Evolutionary conservation across 1,139 yeast species (phyloP).

Genomic region (Candida labiduridarum): DNA sequence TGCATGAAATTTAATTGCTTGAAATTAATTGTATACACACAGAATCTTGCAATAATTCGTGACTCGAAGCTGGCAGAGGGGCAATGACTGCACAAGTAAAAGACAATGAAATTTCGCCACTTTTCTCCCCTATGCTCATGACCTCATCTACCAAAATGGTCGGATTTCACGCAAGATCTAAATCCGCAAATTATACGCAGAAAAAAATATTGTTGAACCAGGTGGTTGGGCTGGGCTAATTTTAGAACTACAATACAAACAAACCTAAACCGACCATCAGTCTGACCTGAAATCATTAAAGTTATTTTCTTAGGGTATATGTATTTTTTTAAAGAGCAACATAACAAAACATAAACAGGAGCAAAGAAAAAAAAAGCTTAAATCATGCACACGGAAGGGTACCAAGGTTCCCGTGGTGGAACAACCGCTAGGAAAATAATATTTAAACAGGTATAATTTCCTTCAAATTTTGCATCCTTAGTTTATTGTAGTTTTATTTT

Average conservation of each 20-base stretch:
- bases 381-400: not conserved
- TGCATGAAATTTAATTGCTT: not conserved
- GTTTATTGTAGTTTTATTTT: not conserved
- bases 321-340: not conserved
- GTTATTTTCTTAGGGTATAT: not conserved
- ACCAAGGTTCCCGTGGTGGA: not conserved
- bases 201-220: not conserved
- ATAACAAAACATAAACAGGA: conserved; percentile 2
- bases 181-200: not conserved
- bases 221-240: not conserved
- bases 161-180: not conserved
- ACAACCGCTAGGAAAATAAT: not conserved
- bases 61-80: not conserved
- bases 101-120: too few relatives aligned
- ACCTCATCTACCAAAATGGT: not conserved
- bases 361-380: not conserved
- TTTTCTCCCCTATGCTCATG: not conserved
- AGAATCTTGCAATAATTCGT: not conserved
- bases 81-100: not conserved
- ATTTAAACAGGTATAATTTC: not conserved
- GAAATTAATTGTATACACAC: not conserved
- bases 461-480: not conserved
- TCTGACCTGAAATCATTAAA: not conserved
- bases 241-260: not conserved
- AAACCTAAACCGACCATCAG: not conserved